These are phyloP conservation scores for Ophiostoma montium DNA, from an alignment of 2,329 filamentous ascomycete genomes.

Conservation along the genomic window DNA sequence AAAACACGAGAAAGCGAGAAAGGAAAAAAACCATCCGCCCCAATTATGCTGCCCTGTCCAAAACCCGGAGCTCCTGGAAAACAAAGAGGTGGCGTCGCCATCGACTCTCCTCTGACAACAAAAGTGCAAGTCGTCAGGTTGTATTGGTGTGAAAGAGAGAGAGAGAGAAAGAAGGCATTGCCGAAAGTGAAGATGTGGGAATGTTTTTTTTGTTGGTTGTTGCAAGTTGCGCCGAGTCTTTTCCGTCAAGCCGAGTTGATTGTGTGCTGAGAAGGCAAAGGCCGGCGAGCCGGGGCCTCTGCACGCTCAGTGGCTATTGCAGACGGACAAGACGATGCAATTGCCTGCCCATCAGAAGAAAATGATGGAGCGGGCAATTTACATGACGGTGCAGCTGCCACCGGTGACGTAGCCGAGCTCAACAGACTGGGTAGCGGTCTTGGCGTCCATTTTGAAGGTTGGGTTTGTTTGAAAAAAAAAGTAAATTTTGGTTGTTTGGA, in stretches of 20 bases:
- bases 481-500: not conserved
- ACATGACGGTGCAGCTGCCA: conserved; percentile 22
- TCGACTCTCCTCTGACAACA: too few relatives aligned
- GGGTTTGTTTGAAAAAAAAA: conserved; percentile 1
- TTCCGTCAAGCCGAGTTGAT: too few relatives aligned
- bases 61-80: not conserved
- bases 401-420: conserved; percentile 16
- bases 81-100: too few relatives aligned
- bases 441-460: conserved; percentile 11
- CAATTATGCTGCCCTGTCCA: not conserved
- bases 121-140: too few relatives aligned
- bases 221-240: too few relatives aligned
- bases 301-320: not conserved
- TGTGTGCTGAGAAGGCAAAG: too few relatives aligned
- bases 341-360: not conserved
- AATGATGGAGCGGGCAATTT: conserved; percentile 13
- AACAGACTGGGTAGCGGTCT: conserved; percentile 11
- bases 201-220: not conserved
- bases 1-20: too few relatives aligned
- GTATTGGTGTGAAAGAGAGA: too few relatives aligned
- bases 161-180: too few relatives aligned
- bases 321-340: not conserved
- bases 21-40: too few relatives aligned
- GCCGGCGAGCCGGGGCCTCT: too few relatives aligned
- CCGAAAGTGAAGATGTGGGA: not conserved